Evolutionary conservation across 2,329 filamentous ascomycete genomes (phyloP), one percentile per base, ranked within the genome.

Genomic region (Ascochyta rabiei): DNA sequence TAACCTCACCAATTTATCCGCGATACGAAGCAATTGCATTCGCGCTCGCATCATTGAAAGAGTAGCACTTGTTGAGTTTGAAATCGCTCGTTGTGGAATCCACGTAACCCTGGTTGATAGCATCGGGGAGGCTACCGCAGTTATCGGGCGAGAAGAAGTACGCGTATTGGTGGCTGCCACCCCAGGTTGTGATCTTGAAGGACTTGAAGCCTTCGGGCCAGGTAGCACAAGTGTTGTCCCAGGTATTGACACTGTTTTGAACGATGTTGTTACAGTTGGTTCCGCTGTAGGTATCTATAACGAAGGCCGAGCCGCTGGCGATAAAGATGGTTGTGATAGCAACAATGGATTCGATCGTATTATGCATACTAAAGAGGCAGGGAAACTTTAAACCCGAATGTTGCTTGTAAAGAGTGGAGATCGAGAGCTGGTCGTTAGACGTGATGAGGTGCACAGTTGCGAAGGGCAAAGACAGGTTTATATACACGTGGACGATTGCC

Each of bases 151-250:
- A 33, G 39, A 57, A 57, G 31, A 48, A 57, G 34, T 52, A 57
- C 24, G 38, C 48, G 8, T 34, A 12, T 33, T 57, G 53, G 16
- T 48, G 43, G 19, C 6, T 35, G 4, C 53, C 53, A 3, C 53
- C 53, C 48, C 48, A 53, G 18, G 33, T 34, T 7, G 13, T 48
- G 48, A 52, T 48, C n/a, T 35, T 44, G 43, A 52, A 57, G 2
- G 48, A 52, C 33, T 39, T 45, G 53, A 52, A 53, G 18, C 43
- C 48, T 6, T 44, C 24, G 18, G 48, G 48, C 53, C 53, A 57
- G 28, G 53, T 57, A 13, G 53, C 53, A 37, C 53, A 57, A n/a
- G 53, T 57, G 43, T 48, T 48, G 48, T 57, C 53, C 53, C 53
- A 57, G 24, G 33, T 40, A 23, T 57, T 57, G 48, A 57, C 53